Evolutionary conservation across 1,139 yeast species (phyloP).

Genomic region (Lizanozyma gosingica): DNA sequence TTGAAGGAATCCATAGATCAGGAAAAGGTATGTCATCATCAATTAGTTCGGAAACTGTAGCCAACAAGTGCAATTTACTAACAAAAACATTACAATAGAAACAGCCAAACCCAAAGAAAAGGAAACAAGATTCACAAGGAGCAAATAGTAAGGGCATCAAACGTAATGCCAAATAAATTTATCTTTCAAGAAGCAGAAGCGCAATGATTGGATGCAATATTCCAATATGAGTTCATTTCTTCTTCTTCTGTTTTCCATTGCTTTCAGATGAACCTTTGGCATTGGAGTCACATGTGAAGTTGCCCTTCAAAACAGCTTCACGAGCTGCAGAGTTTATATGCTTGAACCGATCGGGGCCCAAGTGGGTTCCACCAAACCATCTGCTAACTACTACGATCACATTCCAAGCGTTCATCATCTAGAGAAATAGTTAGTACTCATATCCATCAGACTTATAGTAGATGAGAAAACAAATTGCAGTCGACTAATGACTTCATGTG

Average conservation of each 20-base stretch:
- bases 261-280: slow-evolving; percentile 11
- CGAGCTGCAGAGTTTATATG: slow-evolving; percentile 88
- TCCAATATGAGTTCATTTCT: too few relatives aligned
- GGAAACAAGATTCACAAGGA: not conserved
- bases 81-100: not conserved
- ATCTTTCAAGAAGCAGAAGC: too few relatives aligned
- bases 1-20: not conserved
- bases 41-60: too few relatives aligned
- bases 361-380: slow-evolving; percentile 89
- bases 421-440: slow-evolving; percentile 4
- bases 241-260: slow-evolving; percentile 16
- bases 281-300: slow-evolving; percentile 19
- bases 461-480: not conserved
- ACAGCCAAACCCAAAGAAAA: not conserved
- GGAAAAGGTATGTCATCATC: not conserved
- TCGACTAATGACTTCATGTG: not conserved
- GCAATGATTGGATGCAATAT: too few relatives aligned
- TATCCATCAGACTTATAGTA: not conserved
- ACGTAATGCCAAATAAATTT: not conserved
- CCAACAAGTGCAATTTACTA: not conserved
- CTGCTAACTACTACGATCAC: slow-evolving; percentile 81
- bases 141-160: not conserved
- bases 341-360: slow-evolving; percentile 91
- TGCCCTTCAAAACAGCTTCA: slow-evolving; percentile 67
- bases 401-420: slow-evolving; percentile 75